A percentile compares a stretch with the other conserved stretches of the same genome.
Conservation (phyloP, 805 yeast species). For the Nakazawaea holstii region DNA sequence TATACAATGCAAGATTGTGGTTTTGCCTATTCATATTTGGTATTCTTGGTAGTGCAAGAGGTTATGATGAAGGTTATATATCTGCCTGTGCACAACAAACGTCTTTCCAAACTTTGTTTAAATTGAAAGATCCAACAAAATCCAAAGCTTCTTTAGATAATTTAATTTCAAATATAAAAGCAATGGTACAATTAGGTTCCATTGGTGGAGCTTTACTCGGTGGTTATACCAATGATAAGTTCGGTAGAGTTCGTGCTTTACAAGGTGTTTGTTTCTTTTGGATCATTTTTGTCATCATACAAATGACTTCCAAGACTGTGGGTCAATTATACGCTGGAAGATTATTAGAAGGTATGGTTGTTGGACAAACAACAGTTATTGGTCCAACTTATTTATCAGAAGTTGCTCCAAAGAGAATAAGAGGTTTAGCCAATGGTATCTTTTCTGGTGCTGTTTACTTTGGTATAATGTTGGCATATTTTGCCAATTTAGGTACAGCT, state of each 20-base stretch:
- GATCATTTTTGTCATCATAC: conserved; percentile 42
- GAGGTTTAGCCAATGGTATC: conserved; percentile 48
- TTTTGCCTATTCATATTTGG: conserved; percentile 45
- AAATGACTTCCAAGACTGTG: conserved; percentile 36
- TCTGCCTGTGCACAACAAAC: conserved; percentile 39
- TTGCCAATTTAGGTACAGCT: conserved; percentile 47
- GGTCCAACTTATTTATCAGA: conserved; percentile 54
- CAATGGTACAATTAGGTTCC: conserved; percentile 52
- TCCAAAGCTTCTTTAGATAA: conserved; percentile 33
- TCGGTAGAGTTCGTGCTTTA: conserved; percentile 47
- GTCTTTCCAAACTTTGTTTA: conserved; percentile 37
- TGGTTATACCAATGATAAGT: conserved; percentile 38
- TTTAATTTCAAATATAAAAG: conserved; percentile 44
- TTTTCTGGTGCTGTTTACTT: conserved; percentile 56
- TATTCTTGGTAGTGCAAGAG: conserved; percentile 50
- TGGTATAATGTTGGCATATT: conserved; percentile 45
- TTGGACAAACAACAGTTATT: conserved; percentile 53
- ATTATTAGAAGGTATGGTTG: conserved; percentile 47
- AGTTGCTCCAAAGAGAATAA: conserved; percentile 43
- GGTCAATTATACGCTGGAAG: conserved; percentile 55
- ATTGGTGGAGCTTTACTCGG: conserved; percentile 50
- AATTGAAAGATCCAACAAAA: conserved; percentile 34
- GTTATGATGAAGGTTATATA: conserved; percentile 51
- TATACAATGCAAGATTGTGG: conserved; percentile 41
- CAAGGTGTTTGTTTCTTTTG: conserved; percentile 37